phyloP scores from a whole-genome alignment of 2,329 filamentous ascomycete species.

The Cladosporium velox region DNA sequence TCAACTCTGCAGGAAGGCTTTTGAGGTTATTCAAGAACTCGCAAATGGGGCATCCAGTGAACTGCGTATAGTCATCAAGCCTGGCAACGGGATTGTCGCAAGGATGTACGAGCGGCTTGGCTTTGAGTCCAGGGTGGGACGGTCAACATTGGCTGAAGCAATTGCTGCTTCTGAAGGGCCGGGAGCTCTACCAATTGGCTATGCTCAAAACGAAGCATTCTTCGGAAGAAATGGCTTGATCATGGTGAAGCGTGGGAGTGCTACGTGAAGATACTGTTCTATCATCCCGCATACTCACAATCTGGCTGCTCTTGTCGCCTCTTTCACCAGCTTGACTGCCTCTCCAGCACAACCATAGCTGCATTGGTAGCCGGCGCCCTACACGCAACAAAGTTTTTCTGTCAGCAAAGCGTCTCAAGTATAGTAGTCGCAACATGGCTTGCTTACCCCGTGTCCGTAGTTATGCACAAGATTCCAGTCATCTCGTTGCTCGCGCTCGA shows the following conservation, averaged over 20 bases:
- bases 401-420: not conserved
- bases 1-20: not conserved
- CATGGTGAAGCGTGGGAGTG: not conserved
- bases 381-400: not conserved
- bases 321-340: constrained; percentile 36
- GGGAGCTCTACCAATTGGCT: not conserved
- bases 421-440: not conserved
- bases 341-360: constrained; percentile 41
- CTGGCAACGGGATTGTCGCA: not conserved
- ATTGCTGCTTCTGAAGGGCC: not conserved
- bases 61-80: not conserved
- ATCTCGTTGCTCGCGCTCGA: constrained; percentile 60
- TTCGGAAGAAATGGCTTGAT: not conserved
- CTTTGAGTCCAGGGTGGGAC: not conserved
- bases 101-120: not conserved
- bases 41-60: not conserved
- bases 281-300: not conserved
- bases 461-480: constrained; percentile 70
- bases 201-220: not conserved
- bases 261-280: not conserved
- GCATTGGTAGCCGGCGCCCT: constrained; percentile 55
- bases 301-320: not conserved
- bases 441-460: constrained; percentile 63
- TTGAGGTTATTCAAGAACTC: not conserved
- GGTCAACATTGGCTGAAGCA: not conserved